Base-by-base conservation (phyloP, 192 early-diverging fungal species). In the Physocladia obscura region DNA sequence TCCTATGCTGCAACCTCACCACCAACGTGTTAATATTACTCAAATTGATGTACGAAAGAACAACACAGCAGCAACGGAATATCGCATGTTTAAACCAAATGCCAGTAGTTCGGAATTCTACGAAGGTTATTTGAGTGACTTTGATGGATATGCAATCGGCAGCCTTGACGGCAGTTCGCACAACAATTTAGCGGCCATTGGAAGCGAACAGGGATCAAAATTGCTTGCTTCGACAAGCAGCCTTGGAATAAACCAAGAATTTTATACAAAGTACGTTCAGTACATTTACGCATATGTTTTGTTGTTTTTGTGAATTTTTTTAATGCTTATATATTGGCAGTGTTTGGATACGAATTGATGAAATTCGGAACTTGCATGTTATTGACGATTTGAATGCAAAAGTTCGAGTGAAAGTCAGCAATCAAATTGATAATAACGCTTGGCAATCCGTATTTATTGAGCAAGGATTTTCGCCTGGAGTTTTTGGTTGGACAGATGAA, bases 281-380 rank as follows among this genome's bases (percentile, higher is more conserved):
- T 54, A 8, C 6, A 8, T 54, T 54, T 54, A 8, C 52, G 6
- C 11, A 11, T 54, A 11, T 6, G 15, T 8, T 24, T 54, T 13
- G 6, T 54, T 54, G 26, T 54, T 22, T 15, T 54, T 54, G 17
- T 13, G 24, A 54, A 54, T 22, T 26, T 13, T 13, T 13, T 13
- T 44, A 54, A 54, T 22, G 24, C 15, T 26, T 6, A 26, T 8
- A 54, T 21, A 21, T 54, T 26, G 21, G 6, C 17, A 65, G 63
- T 6, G 13, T 65, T n/a, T 44, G 63, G 11, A 32, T 65, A 34
- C 63, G 63, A 8, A 27, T 65, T 35, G 63, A 65, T 17, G 17
- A 49, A 38, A 13, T 65, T 1, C 21, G 34, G 35, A 30, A 38
- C 34, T 22, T 65, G 15, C 6, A 32, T 34, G 34, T 65, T 19